Evolutionary conservation across 768 basidiomycete species (phyloP).

Genomic region (Tubosaeta sp.): DNA sequence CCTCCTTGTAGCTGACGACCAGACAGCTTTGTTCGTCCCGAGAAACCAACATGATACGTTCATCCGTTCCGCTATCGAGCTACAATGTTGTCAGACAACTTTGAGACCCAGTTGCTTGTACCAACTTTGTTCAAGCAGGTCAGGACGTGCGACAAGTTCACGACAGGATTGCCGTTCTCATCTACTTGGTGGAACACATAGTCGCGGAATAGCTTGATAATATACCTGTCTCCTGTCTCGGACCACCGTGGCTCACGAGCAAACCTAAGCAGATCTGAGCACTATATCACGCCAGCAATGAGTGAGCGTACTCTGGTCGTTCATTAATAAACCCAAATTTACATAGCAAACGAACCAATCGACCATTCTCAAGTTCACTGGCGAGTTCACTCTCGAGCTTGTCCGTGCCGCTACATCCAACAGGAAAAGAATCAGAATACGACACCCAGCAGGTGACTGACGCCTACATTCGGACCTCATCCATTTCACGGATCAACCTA

Average conservation of each 20-base stretch:
- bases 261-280: slow-evolving; percentile 52
- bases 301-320: slow-evolving; percentile 80
- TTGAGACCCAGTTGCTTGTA: neutral
- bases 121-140: slow-evolving; percentile 89
- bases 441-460: neutral
- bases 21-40: slow-evolving; percentile 96
- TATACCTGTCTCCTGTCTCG: slow-evolving; percentile 96
- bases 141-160: slow-evolving; percentile 89
- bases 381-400: slow-evolving; percentile 77
- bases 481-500: slow-evolving; percentile 70
- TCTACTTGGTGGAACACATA: slow-evolving; percentile 98
- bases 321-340: slow-evolving; percentile 99
- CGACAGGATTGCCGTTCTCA: slow-evolving; percentile 80
- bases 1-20: slow-evolving; percentile 88
- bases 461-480: slow-evolving; percentile 74
- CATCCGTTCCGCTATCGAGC: slow-evolving; percentile 93
- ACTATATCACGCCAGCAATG: neutral
- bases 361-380: slow-evolving; percentile 90
- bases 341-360: slow-evolving; percentile 81
- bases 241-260: slow-evolving; percentile 97
- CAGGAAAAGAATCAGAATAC: neutral
- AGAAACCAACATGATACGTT: slow-evolving; percentile 90
- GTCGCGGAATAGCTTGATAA: slow-evolving; percentile 97
- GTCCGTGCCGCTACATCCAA: slow-evolving; percentile 64
- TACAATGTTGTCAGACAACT: slow-evolving; percentile 26